Conservation (phyloP, 257 asterid species). For the Penstemon newberryi region DNA sequence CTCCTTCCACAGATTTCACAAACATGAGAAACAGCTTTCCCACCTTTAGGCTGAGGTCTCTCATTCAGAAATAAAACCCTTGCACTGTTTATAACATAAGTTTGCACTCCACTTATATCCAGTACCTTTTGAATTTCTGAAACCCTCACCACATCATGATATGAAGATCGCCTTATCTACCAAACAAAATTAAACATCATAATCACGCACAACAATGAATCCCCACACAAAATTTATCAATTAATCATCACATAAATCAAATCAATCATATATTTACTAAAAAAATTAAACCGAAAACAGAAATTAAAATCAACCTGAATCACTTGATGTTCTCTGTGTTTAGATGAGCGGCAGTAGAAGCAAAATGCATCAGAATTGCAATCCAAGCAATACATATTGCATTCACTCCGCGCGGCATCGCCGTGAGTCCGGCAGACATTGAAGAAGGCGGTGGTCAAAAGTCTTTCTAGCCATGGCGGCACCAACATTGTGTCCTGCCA, state of each 20-base stretch:
- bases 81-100: constrained; percentile 91
- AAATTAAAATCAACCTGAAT: constrained; percentile 57
- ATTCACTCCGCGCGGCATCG: constrained; percentile 80
- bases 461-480: constrained; percentile 85
- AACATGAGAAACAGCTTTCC: constrained; percentile 72
- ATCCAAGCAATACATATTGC: constrained; percentile 87
- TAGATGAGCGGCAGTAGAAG: constrained; percentile 77
- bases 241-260: too few relatives aligned
- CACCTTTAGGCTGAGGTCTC: constrained; percentile 87
- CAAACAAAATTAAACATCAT: not conserved
- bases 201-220: not conserved
- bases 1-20: constrained; percentile 88
- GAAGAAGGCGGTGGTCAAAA: constrained; percentile 68
- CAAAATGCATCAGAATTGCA: constrained; percentile 76
- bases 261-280: not conserved
- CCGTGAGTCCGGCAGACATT: constrained; percentile 68
- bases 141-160: constrained; percentile 95
- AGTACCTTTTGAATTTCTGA: constrained; percentile 89
- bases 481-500: constrained; percentile 44
- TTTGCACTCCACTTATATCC: constrained; percentile 87
- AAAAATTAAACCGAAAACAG: not conserved
- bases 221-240: not conserved
- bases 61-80: constrained; percentile 91
- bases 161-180: constrained; percentile 93
- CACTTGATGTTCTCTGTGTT: constrained; percentile 87